A percentile compares a stretch with the other conserved stretches of the same genome.
Evolutionary conservation across 306 rosid species (phyloP).

Genomic region (Psophocarpus tetragonolobus): DNA sequence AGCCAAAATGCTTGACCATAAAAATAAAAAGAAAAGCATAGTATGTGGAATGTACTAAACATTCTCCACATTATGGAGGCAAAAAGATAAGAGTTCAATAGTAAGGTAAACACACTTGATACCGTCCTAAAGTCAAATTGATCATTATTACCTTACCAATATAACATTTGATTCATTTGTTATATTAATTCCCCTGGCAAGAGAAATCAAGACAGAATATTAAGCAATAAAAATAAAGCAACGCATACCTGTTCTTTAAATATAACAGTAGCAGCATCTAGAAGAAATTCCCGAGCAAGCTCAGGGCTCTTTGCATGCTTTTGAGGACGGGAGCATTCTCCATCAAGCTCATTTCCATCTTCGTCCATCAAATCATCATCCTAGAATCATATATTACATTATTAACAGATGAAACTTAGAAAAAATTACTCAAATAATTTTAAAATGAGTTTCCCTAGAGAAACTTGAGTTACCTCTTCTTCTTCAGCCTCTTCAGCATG

Average conservation of each 20-base stretch:
- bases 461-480: conserved; percentile 80
- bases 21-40: neutral
- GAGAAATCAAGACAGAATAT: neutral
- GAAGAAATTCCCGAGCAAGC: conserved; percentile 96
- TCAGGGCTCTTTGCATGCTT: conserved; percentile 99
- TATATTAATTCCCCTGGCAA: neutral
- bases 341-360: conserved; percentile 93
- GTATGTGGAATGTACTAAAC: neutral
- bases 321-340: conserved; percentile 99
- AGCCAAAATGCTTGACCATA: neutral
- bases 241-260: conserved; percentile 94
- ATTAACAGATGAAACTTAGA: conserved; percentile 16
- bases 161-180: conserved; percentile 1
- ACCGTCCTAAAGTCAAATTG: conserved; percentile 5
- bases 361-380: conserved; percentile 92
- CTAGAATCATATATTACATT: conserved; percentile 46
- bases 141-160: neutral
- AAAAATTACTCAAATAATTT: conserved; percentile 12
- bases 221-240: conserved; percentile 22
- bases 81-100: neutral
- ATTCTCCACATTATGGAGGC: neutral
- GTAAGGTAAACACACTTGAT: neutral
- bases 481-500: conserved; percentile 99
- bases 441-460: conserved; percentile 31
- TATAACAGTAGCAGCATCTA: conserved; percentile 97